Conservation (phyloP, 257 asterid species). For the Nemophila menziesii region DNA sequence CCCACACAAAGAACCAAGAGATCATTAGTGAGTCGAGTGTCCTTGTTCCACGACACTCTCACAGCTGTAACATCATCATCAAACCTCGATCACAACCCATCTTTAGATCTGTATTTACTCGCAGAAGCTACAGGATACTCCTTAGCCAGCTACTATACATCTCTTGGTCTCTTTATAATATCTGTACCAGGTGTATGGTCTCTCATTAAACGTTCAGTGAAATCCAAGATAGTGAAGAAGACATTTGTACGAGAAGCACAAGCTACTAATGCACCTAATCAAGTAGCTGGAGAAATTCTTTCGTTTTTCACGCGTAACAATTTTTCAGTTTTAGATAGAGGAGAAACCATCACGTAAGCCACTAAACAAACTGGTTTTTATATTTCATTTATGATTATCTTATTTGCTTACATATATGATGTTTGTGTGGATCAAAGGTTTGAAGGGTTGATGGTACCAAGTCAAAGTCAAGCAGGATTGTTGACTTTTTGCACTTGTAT, state of each 20-base stretch:
- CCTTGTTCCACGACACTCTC: slow-evolving; percentile 13
- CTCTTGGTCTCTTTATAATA: slow-evolving; percentile 81
- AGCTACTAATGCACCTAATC: slow-evolving; percentile 43
- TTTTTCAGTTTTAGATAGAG: slow-evolving; percentile 61
- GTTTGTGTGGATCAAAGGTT: slow-evolving; percentile 31
- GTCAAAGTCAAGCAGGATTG: slow-evolving; percentile 90
- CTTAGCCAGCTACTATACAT: slow-evolving; percentile 89
- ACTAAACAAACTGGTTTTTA: background rate
- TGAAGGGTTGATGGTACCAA: slow-evolving; percentile 92
- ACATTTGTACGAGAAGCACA: slow-evolving; percentile 52
- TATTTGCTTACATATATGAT: background rate
- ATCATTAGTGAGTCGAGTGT: slow-evolving; percentile 7
- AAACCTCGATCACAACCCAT: slow-evolving; percentile 25
- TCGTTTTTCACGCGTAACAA: slow-evolving; percentile 85
- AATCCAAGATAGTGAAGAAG: slow-evolving; percentile 95
- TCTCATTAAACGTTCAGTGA: slow-evolving; percentile 91
- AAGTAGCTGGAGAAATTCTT: slow-evolving; percentile 78
- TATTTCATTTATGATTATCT: background rate
- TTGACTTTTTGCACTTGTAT: slow-evolving; percentile 86
- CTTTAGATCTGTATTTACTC: slow-evolving; percentile 36
- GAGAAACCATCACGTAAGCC: slow-evolving; percentile 84
- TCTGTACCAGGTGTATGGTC: slow-evolving; percentile 99
- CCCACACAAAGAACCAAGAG: background rate
- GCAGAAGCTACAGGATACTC: slow-evolving; percentile 70
- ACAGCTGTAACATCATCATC: slow-evolving; percentile 16